Base-by-base conservation (phyloP, 148 eudicot genomes). In the Spergularia bocconei region DNA sequence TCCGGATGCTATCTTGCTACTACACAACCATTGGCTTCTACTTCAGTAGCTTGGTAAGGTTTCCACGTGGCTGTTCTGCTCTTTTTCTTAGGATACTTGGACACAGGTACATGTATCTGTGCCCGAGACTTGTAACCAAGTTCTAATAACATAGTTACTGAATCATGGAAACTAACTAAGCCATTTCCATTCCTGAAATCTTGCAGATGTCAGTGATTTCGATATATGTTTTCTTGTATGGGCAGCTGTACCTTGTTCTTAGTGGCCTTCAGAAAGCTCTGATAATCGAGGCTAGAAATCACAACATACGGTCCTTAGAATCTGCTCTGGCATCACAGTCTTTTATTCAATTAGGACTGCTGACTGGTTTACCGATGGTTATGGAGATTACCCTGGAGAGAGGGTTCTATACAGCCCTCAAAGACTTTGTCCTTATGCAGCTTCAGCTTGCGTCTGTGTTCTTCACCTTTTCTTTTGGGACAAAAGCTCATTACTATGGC, bases 371-470 rank as follows among this genome's bases (percentile, higher is more conserved):
- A 68, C 99, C 99, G 54, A 96, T 96, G 98, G 90, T 92, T 33
- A 91, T 96, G 82, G 97, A 95, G 81, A 87, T 92, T 36, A 92
- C 92, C 54, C 90, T 96, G 0, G 94, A 96, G 75, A 86, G 80
- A 69, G 99, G 99, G 7, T 89, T 90, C 70, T 90, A 88, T 17
- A 84, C 76, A 9, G 98, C 99, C 69, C 84, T 91, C 50, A 87
- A 91, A 76, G 99, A 92, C 80, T 92, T 96, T 73, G 90, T 96
- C 57, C 99, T 96, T 48, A 91, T 96, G 97, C 99, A 95, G 77
- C 80, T 92, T 15, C 99, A 95, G 79, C 89, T 96, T 41, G 99
- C 98, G 48, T 71, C 99, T 62, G 97, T 96, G 54, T 96, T 96
- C 88, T 96, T 96, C 82, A 96, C 99, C 74, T 96, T 92, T 85